Evolutionary conservation across 2,329 filamentous ascomycete species (phyloP).

Genomic region (Claviceps cyperi): DNA sequence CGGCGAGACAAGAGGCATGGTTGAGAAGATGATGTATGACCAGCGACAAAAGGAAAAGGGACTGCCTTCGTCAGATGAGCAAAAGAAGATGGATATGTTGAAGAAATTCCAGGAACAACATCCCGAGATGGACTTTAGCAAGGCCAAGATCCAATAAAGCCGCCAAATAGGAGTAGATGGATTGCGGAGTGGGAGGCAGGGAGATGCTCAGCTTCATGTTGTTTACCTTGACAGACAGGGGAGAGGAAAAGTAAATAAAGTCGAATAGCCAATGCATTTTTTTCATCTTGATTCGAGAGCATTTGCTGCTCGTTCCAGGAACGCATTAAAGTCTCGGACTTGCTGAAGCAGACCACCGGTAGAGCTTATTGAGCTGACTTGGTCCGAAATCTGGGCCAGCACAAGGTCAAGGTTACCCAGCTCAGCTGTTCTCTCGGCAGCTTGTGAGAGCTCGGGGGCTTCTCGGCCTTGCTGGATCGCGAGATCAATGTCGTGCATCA

Average conservation of each 20-base stretch:
- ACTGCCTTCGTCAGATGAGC: slow-evolving; percentile 78
- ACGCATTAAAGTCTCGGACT: slow-evolving; percentile 47
- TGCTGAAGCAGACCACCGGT: slow-evolving; percentile 40
- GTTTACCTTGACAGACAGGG: too few relatives aligned
- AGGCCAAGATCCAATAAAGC: slow-evolving; percentile 46
- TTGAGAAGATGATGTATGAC: slow-evolving; percentile 99
- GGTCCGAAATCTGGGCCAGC: slow-evolving; percentile 38
- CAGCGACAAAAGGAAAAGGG: slow-evolving; percentile 93
- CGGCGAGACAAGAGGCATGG: slow-evolving; percentile 89
- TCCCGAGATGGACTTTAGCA: slow-evolving; percentile 58
- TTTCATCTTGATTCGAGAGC: slow-evolving; percentile 35
- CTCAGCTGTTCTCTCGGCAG: slow-evolving; percentile 33
- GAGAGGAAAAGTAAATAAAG: neutral
- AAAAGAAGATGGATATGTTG: slow-evolving; percentile 86
- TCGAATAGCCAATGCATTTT: neutral
- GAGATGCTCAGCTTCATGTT: neutral
- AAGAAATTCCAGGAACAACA: slow-evolving; percentile 81
- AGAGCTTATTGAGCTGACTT: slow-evolving; percentile 34
- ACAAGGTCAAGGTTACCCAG: slow-evolving; percentile 43
- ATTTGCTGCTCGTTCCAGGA: slow-evolving; percentile 44
- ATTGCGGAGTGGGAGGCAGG: neutral
- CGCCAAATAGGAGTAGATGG: slow-evolving; percentile 1
- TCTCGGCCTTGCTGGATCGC: slow-evolving; percentile 36
- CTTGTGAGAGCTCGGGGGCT: slow-evolving; percentile 29
- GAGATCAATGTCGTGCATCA: slow-evolving; percentile 48